Conservation (phyloP, 2,329 filamentous ascomycete species). For the Neonectria sp. region DNA sequence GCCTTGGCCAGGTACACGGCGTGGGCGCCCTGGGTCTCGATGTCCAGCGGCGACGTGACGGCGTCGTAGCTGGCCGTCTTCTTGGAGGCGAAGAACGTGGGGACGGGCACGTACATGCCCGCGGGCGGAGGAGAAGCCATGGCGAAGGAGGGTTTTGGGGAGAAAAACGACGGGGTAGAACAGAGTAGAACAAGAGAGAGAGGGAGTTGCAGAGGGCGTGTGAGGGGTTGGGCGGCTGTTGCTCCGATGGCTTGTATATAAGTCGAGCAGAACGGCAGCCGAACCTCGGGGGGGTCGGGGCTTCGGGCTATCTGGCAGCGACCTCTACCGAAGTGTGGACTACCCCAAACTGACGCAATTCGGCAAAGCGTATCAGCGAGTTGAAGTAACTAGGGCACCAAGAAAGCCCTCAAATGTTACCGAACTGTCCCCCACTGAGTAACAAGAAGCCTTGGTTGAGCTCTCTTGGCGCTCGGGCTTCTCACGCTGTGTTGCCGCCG, state of each 20-base stretch:
- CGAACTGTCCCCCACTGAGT: background rate
- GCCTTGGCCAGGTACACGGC: constrained; percentile 71
- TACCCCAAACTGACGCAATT: constrained; percentile 27
- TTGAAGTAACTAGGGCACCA: background rate
- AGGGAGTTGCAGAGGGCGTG: constrained; percentile 3
- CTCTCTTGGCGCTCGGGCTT: background rate
- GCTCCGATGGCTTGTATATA: constrained; percentile 38
- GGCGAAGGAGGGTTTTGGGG: background rate
- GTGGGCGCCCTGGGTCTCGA: constrained; percentile 71
- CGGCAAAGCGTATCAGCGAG: constrained; percentile 12
- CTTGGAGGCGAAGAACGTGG: constrained; percentile 72
- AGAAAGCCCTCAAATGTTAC: constrained; percentile 22
- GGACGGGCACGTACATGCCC: constrained; percentile 73
- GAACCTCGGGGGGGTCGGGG: constrained; percentile 36
- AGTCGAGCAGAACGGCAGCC: constrained; percentile 30
- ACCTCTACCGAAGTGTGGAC: constrained; percentile 19
- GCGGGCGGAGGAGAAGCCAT: constrained; percentile 61
- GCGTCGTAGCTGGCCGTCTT: constrained; percentile 59
- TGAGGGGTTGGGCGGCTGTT: constrained; percentile 31
- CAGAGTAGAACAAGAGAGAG: background rate
- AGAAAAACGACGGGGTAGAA: background rate
- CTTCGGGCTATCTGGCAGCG: constrained; percentile 45
- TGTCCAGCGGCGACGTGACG: constrained; percentile 67
- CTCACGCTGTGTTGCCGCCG: background rate
- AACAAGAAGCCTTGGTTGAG: background rate